Percentiles rank a stretch among this genome's conserved stretches.
These are phyloP conservation scores for Boletus rubropictus DNA, from an alignment of 768 basidiomycete species.

Conservation along the genomic window DNA sequence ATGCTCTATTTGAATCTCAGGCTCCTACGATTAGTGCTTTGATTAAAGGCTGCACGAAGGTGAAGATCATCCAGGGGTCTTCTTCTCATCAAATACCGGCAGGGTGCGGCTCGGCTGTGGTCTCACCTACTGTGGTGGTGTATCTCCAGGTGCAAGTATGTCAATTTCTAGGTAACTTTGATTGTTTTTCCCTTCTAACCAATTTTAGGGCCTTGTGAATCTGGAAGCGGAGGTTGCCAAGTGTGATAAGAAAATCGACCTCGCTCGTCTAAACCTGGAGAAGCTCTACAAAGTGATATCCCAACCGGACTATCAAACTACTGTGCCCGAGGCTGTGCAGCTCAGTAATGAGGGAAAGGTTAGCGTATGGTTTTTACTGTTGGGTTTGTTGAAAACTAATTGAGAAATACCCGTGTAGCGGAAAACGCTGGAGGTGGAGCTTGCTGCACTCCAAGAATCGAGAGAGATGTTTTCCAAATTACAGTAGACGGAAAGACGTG, in stretches of 20 bases:
- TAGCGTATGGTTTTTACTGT: background rate
- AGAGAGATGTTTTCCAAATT: conserved; percentile 72
- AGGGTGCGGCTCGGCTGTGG: conserved; percentile 76
- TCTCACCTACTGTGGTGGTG: conserved; percentile 68
- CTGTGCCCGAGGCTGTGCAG: conserved; percentile 75
- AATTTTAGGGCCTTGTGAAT: conserved; percentile 77
- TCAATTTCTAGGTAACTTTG: background rate
- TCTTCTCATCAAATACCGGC: conserved; percentile 65
- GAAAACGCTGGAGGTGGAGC: conserved; percentile 64
- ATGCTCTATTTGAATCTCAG: conserved; percentile 65
- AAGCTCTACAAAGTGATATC: conserved; percentile 72
- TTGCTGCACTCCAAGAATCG: conserved; percentile 62
- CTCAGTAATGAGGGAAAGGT: conserved; percentile 80
- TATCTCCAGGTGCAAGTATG: conserved; percentile 83
- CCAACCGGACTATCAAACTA: conserved; percentile 71
- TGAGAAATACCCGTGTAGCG: conserved; percentile 2
- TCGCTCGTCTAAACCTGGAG: conserved; percentile 61
- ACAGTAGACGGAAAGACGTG: conserved; percentile 33
- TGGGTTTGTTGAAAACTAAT: background rate
- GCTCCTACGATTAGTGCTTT: conserved; percentile 69
- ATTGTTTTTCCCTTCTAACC: background rate
- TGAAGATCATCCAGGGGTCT: conserved; percentile 57
- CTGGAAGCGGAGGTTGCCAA: conserved; percentile 83
- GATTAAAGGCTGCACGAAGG: conserved; percentile 82
- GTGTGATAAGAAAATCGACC: conserved; percentile 82